phyloP scores from a whole-genome alignment of 2,329 filamentous ascomycete genomes.

The Aureobasidium sp. region DNA sequence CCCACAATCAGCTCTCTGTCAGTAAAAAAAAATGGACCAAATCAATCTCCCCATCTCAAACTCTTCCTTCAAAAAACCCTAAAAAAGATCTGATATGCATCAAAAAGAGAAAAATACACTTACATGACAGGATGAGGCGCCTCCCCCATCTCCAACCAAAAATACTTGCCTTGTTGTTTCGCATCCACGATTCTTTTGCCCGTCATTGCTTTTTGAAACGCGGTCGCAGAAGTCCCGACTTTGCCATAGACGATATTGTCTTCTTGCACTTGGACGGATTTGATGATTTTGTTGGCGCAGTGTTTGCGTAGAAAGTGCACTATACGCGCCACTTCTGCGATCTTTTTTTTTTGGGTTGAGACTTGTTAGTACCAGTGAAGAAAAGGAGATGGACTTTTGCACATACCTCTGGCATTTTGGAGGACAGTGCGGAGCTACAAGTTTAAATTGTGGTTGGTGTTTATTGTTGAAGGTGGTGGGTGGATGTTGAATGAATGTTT shows the following conservation, averaged over 20 bases:
- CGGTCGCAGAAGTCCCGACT: conserved; percentile 68
- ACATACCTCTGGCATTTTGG: neutral
- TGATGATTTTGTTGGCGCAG: conserved; percentile 76
- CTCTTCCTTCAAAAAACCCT: too few species aligned
- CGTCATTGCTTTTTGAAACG: conserved; percentile 65
- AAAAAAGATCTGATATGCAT: too few species aligned
- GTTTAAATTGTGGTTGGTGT: neutral
- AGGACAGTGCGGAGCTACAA: too few species aligned
- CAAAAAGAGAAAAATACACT: neutral
- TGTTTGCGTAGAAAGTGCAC: conserved; percentile 78
- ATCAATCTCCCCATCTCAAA: too few species aligned
- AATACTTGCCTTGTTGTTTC: conserved; percentile 92
- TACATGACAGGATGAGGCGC: conserved; percentile 69
- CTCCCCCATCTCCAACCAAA: conserved; percentile 74
- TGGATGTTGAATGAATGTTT: neutral
- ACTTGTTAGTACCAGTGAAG: too few species aligned
- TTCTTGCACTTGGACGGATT: conserved; percentile 62
- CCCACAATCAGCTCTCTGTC: neutral
- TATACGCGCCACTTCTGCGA: conserved; percentile 64
- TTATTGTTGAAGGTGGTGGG: neutral
- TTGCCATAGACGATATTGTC: conserved; percentile 88
- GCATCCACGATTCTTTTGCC: conserved; percentile 67
- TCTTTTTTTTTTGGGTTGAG: conserved; percentile 26
- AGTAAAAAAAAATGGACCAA: neutral
- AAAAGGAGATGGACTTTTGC: too few species aligned